Evolutionary conservation across 1,284 basidiomycete species (phyloP), one percentile per base, ranked within the genome.

Genomic region (Cryptococcus amylolentus): DNA sequence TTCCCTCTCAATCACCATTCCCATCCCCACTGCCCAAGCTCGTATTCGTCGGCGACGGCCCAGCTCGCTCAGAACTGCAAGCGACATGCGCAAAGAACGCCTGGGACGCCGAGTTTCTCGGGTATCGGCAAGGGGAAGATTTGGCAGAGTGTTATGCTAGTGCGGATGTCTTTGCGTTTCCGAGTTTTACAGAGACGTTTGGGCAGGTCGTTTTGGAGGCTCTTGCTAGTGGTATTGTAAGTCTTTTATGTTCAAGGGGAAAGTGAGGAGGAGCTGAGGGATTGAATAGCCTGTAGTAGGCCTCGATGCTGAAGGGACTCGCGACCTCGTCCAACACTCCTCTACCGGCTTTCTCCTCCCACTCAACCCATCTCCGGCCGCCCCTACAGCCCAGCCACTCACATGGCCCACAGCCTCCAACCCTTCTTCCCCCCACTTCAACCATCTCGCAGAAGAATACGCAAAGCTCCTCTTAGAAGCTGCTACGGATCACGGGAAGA

Each of bases 191-290:
- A n/a, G 80, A 81, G 73, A 83, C 81, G 2, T 83, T 83, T 55
- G 78, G 83, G 5, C 82, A 84, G 63, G 82, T 84, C 47, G 82
- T 83, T 3, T 69, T 82, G 14, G 83, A 84, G 61, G 82, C 82
- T 9, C 72, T 83, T 2, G 81, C 82, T 0, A 80, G 78, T 2
- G 83, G 83, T 0, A 64, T 84, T 50, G 71, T 71, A 28, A 62
- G 69, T 60, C 20, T 18, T 20, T 46, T 26, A 20, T 20, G 16
- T n/a, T 49, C 20, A 16, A 46, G 7, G n/a, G 5, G 23, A 20
- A 8, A 10, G 23, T 26, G 9, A 20, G 20, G 23, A 13, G 14
- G 43, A 23, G 8, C 27, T 46, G 23, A 46, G 10, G 20, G 9
- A 26, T 31, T n/a, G 8, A 2, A 46, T 16, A 71, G 66, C 83